phyloP scores from a whole-genome alignment of 768 basidiomycete genomes.

The Tricholoma hemisulphureum region DNA sequence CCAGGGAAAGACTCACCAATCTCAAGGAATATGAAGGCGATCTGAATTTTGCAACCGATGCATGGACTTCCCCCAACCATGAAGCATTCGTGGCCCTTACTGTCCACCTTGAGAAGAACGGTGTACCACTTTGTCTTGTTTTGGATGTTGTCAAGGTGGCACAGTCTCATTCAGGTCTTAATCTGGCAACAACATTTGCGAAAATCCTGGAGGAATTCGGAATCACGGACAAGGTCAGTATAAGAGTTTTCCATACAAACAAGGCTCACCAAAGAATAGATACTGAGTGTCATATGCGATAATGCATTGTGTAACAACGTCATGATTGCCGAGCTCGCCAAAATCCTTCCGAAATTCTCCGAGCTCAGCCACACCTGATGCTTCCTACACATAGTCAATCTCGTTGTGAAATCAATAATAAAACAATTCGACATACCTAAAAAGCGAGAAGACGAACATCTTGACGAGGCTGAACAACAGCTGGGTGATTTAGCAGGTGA shows the following conservation, averaged over 20 bases:
- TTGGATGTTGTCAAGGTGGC: constrained; percentile 10
- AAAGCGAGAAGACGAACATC: not conserved
- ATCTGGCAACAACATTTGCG: constrained; percentile 3
- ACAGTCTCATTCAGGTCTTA: constrained; percentile 6
- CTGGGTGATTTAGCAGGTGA: too few relatives aligned
- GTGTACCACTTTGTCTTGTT: not conserved
- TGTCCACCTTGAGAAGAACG: constrained; percentile 1
- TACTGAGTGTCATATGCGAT: constrained; percentile 3
- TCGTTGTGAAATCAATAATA: constrained; percentile 5
- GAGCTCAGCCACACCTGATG: not conserved
- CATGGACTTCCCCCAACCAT: constrained; percentile 8
- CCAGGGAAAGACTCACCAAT: not conserved
- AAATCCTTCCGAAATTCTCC: not conserved
- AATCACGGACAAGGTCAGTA: constrained; percentile 2
- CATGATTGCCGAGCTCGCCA: not conserved
- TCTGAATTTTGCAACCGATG: constrained; percentile 28
- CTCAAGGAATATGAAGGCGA: constrained; percentile 23
- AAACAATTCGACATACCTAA: too few relatives aligned
- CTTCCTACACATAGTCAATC: constrained; percentile 12
- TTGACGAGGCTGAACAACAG: not conserved
- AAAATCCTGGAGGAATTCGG: constrained; percentile 7
- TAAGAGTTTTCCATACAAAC: not conserved
- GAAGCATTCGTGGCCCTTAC: constrained; percentile 7
- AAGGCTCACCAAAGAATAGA: not conserved
- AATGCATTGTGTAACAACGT: too few relatives aligned